Evolutionary conservation across 169 alveolate genomes (phyloP), one percentile per base, ranked within the genome.

Genomic region (Besnoitia besnoiti): DNA sequence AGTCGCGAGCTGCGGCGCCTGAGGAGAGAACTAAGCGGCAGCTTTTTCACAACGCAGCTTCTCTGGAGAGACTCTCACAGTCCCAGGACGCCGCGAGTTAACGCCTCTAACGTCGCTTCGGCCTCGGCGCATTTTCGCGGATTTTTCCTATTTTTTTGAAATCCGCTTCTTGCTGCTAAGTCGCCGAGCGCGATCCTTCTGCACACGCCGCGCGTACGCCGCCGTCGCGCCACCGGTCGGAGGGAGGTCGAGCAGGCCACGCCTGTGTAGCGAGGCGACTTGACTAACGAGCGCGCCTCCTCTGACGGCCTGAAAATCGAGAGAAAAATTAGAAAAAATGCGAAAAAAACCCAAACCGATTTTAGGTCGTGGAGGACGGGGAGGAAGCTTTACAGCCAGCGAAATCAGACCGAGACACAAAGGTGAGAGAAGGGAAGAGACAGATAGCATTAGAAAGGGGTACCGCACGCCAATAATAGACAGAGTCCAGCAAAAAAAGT

Each of bases 191-290:
- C 87, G 49, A 4, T 77, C 59, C 30, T 42, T 77, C 59, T 77
- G 87, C 4, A 42, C 59, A 1, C 55, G 55, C 39, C 87, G 87
- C 49, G 40, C n/a, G 40, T 37, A 37, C 87, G 55, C 55, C 2
- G 44, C 87, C 33, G 87, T 42, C 12, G 87, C 87, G 33, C 87
- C 87, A 21, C 87, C 87, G 5, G 87, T 77, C 33, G 59, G 59
- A 5, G 87, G 87, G 16, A 77, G 87, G 37, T 77, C 87, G 59
- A 77, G 30, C 59, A 77, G 21, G 55, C 87, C 87, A 16, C 87
- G 87, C 3, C 87, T 19, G 37, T 42, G 87, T 21, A 77, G 87
- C 7, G 87, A 77, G 10, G 55, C 30, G n/a, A 77, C 8, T 0
- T 77, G 87, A 2, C n/a, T 37, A 39, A 37, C 10, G 33, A 77